A percentile compares a stretch with the other conserved stretches of the same genome.
These are phyloP conservation scores for Pythium grandisporangium DNA, from an alignment of 352 stramenopile species.

Conservation along the genomic window DNA sequence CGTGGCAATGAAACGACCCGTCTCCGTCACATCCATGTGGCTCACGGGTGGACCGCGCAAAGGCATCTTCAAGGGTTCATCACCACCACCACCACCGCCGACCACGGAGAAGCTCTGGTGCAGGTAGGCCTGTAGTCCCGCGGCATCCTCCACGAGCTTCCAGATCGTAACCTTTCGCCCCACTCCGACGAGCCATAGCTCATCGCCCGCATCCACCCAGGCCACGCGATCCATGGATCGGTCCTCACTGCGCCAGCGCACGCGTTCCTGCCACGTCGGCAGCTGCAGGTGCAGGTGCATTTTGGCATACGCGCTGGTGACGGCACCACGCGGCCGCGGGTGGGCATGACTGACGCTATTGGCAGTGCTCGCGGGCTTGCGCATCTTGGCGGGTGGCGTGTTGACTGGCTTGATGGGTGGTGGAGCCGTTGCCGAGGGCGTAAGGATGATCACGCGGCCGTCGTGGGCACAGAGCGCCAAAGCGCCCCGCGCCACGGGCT, in stretches of 20 bases:
- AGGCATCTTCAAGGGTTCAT: no score
- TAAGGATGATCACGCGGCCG: conserved; percentile 50
- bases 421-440: conserved; percentile 15
- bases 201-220: conserved; percentile 65
- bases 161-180: conserved; percentile 71
- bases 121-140: conserved; percentile 63
- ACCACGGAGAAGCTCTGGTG: conserved; percentile 72
- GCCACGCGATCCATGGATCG: conserved; percentile 36
- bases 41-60: no score
- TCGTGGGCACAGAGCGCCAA: conserved; percentile 56
- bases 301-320: conserved; percentile 40
- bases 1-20: conserved; percentile 52
- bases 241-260: conserved; percentile 66
- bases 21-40: conserved; percentile 58
- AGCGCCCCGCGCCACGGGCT: conserved; percentile 37
- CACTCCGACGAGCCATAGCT: conserved; percentile 55
- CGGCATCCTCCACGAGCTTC: conserved; percentile 74
- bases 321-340: conserved; percentile 5
- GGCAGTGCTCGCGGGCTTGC: not conserved
- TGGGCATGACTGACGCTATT: not conserved
- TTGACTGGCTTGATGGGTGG: no score
- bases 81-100: no score
- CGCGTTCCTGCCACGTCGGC: conserved; percentile 55
- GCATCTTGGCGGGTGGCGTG: not conserved
- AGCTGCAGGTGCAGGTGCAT: conserved; percentile 62